Evolutionary conservation across 192 early-diverging fungal genomes (phyloP), one percentile per base, ranked within the genome.

Genomic region (Thamnidium elegans): DNA sequence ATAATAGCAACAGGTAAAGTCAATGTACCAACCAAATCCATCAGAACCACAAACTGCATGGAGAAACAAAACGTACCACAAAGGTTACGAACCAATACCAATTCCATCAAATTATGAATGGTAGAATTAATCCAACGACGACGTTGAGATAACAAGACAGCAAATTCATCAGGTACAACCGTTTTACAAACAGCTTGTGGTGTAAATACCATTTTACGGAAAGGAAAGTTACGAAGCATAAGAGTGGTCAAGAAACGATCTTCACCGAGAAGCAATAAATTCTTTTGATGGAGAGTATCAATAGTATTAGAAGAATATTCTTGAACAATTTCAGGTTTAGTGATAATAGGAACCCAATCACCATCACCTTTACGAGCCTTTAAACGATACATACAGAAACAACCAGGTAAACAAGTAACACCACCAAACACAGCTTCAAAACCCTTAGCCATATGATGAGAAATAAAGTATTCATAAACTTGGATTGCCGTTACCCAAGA

Each of bases 381-480:
- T 73, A 97, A 90, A 32, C 96, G 87, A 76, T 96, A 98, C 92
- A 94, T 95, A 81, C 92, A 95, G 85, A 98, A 98, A 74, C 96
- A 96, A 69, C 94, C 92, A 32, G 96, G 96, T 26, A 98, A 70
- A 82, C 96, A 98, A 3, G 96, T 98, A 13, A 98, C 96, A 84
- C 94, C 94, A 75, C 96, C 96, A 86, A 96, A 98, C 30, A 95
- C 84, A 6, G 90, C 89, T 79, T 98, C 96, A 69, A 98, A 98
- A 0, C 94, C 90, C 72, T 95, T 94, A 56, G 87, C 86, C 65
- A 98, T 82, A 73, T 99, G 94, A 70, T 99, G 96, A 43, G 92
- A 94, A 61, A 96, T 97, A 72, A 93, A 99, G 80, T 99, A 99
- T 81, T 99, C 96, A 68, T 92, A 99, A 7, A 99, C 96, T 76